Percentiles rank a stretch among this genome's conserved stretches.
Evolutionary conservation across 345 rosid genomes (phyloP).

Genomic region (Syzygium oleosum): DNA sequence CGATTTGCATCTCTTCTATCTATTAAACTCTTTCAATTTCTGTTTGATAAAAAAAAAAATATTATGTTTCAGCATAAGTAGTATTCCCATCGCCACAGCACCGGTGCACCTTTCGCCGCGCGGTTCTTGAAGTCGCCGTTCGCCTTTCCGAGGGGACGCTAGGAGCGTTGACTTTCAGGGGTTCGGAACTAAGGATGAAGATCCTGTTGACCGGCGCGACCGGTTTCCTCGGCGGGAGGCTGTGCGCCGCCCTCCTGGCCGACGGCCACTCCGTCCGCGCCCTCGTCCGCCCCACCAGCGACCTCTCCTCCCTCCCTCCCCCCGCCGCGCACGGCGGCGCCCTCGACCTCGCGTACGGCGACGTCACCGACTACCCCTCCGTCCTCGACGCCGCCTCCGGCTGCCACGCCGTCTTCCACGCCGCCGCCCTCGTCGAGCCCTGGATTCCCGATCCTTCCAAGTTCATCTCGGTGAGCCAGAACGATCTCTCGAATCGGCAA

Average conservation of each 20-base stretch:
- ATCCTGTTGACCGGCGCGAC: conserved; percentile 72
- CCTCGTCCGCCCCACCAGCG: conserved; percentile 77
- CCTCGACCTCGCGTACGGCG: conserved; percentile 68
- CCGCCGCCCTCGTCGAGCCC: conserved; percentile 85
- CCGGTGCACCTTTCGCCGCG: too few species aligned
- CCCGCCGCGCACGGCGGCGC: neutral
- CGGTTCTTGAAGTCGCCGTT: neutral
- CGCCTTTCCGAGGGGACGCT: neutral
- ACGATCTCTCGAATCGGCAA: neutral
- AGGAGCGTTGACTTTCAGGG: neutral
- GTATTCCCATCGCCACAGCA: too few species aligned
- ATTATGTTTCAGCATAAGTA: too few species aligned
- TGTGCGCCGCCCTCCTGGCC: conserved; percentile 58
- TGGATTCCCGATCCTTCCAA: conserved; percentile 82
- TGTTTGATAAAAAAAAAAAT: too few species aligned
- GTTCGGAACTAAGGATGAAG: conserved; percentile 20
- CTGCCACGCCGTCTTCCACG: conserved; percentile 71
- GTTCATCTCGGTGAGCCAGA: conserved; percentile 50
- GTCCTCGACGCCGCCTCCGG: conserved; percentile 56
- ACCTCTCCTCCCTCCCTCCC: conserved; percentile 50
- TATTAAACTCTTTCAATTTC: neutral
- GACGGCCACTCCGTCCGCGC: conserved; percentile 67
- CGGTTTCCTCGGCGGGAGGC: conserved; percentile 75
- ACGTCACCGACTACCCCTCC: conserved; percentile 61
- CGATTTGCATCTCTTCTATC: neutral